Evolutionary conservation across 2,329 filamentous ascomycete genomes (phyloP), one percentile per base, ranked within the genome.

Genomic region (Claviceps sp.): DNA sequence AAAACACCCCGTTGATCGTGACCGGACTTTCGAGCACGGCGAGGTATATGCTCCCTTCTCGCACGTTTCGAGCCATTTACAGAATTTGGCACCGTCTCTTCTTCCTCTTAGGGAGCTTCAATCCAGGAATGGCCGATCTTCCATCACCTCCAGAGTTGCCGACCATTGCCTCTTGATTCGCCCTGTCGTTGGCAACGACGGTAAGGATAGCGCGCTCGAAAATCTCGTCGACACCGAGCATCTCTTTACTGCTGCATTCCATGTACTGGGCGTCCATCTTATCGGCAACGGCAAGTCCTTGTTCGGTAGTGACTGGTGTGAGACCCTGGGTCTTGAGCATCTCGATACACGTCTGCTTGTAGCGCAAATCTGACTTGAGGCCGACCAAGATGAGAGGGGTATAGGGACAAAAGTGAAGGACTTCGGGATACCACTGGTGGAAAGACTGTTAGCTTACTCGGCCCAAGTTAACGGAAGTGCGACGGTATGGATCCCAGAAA

Each of bases 211-310:
- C 93, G 56, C 82, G 77, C 67, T 94, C 86, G 70, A 98, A 98
- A 64, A 97, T 93, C 63, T 97, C 91, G 67, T 97, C 88, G 46
- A 98, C 91, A 52, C 93, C 93, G 51, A 78, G 82, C 85, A 95
- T 93, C 71, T 96, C 93, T 72, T 97, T 97, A 70, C 88, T 95
- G 66, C 89, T 95, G 77, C 93, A 98, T 72, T 98, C 93, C 80
- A 95, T 91, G 73, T 98, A 98, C 63, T 84, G 78, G 13, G 93
- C 93, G 57, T 84, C 83, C 93, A 98, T 98, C 72, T 91, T 93
- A 63, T 84, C 80, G 52, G 93, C 90, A 26, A 98, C 90, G 8
- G 81, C 78, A 65, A 85, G 79, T 57, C 91, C 93, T 70, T 98
- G 91, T 61, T 95, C 87, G 49, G 83, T 82, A 1, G 90, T 96